These are phyloP conservation scores for Xylariaceae sp. DNA, from an alignment of 2,329 filamentous ascomycete species.

Conservation along the genomic window DNA sequence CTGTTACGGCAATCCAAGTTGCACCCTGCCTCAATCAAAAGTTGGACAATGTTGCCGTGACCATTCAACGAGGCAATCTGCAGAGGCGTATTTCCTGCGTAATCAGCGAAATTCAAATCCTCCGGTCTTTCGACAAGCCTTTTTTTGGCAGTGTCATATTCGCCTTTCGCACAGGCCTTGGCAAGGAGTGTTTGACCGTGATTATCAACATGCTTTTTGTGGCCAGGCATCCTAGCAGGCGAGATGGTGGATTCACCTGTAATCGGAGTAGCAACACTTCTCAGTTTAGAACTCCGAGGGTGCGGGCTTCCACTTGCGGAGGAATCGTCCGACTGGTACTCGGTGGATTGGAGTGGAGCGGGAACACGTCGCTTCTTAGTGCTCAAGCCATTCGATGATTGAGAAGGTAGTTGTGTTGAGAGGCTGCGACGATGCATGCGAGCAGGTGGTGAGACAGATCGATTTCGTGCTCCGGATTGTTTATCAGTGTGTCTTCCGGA, in stretches of 20 bases:
- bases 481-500: constrained; percentile 41
- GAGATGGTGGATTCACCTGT: constrained; percentile 67
- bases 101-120: constrained; percentile 87
- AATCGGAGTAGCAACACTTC: constrained; percentile 60
- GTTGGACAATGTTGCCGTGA: constrained; percentile 83
- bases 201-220: constrained; percentile 88
- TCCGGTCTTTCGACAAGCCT: constrained; percentile 80
- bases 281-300: constrained; percentile 63
- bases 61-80: constrained; percentile 93
- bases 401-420: constrained; percentile 66
- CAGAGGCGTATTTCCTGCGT: constrained; percentile 93
- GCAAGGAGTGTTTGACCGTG: constrained; percentile 91
- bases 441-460: constrained; percentile 66
- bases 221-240: constrained; percentile 70
- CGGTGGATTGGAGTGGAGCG: constrained; percentile 65
- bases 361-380: constrained; percentile 68
- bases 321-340: constrained; percentile 72
- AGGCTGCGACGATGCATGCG: constrained; percentile 66
- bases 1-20: constrained; percentile 80
- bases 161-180: constrained; percentile 86
- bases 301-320: constrained; percentile 66
- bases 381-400: constrained; percentile 60
- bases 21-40: constrained; percentile 84
- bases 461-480: constrained; percentile 42
- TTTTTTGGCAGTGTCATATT: constrained; percentile 78